Evolutionary conservation across 2,329 filamentous ascomycete species (phyloP), one percentile per base, ranked within the genome.

Genomic region (Didymosphaeria variabile): DNA sequence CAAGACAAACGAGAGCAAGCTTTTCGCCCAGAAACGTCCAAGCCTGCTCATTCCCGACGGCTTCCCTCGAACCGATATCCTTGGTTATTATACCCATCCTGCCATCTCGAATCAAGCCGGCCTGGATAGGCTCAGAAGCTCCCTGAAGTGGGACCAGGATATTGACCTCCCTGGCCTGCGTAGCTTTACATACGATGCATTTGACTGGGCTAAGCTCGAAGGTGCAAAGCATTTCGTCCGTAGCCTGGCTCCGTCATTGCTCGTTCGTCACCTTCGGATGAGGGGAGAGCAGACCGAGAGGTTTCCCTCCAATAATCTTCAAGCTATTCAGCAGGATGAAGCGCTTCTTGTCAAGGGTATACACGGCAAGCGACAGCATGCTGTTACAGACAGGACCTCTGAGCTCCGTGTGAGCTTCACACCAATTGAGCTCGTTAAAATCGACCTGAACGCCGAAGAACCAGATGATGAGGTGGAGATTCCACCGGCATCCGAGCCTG

Each of bases 81-180:
- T 98, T 21, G 85, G 91, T 12, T 97, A 92, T 72, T 99, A 99
- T 69, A 94, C 91, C 0, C 89, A 94, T 71, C 95, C 95, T 0
- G 88, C 91, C 1, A 90, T 97, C 3, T 97, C 94, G 0, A 83
- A 84, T 0, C 67, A 82, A 6, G 77, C 86, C 9, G 83, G 86
- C 29, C 71, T 94, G 54, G 79, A 86, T 3, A 82, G 80, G 45
- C 70, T 94, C 21, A 82, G 79, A 59, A 74, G 75, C 2, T 81
- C 81, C 0, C 81, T 91, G 44, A 79, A 80, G 10, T 93, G 90
- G 87, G 85, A 89, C 58, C 81, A 81, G 46, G 80, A 85, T 0
- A 82, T 95, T 19, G 87, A 96, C 67, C 82, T 91, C 13, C 70
- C 80, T 4, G 88, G 86, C 0, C 79, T 99, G 38, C 86, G 94